Base-by-base conservation (phyloP, 176 grass and related monocot species). In the Cymbopogon citratus region DNA sequence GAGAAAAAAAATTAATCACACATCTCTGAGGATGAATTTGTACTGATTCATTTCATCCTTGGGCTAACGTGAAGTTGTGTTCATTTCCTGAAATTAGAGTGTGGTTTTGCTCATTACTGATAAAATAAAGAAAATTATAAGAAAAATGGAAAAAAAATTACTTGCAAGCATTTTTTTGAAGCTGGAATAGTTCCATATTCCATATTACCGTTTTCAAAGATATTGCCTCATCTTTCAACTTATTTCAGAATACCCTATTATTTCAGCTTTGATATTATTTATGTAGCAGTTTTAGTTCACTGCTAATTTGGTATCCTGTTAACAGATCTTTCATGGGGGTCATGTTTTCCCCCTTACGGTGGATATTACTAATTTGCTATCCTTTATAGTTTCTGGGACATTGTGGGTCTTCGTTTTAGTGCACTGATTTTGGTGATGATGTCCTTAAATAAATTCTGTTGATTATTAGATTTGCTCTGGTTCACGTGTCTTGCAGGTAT, bases 401-500 rank as follows among this genome's bases (percentile, higher is more conserved):
- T 61, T 76, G 18, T 12, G 12, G 41, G 9, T 76, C 40, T 70
- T 38, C 43, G 38, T 70, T 76, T 81, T 76, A n/a, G 59, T 69
- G 78, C 71, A 49, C 23, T 72, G 14, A 31, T 66, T 81, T 57
- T 14, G 14, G n/a, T 78, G n/a, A 14, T 5, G 57, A 43, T 62
- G 64, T 84, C 25, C 19, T 80, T 65, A 21, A 65, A 33, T 27
- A 15, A 57, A 61, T 43, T n/a, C 1, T n/a, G 51, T 51, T 52
- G n/a, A 68, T 21, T 25, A 38, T 68, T 69, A 54, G 52, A 65
- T 31, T 45, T 62, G 28, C 26, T 2, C 71, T 12, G 27, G 44
- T 78, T 86, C 51, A 75, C 38, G 59, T 66, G 2, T 90, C 66
- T 79, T 6, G 51, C 73, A 89, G 88, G 88, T 89, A 83, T 93